Percentiles rank a stretch among this genome's conserved stretches.
Conservation (phyloP, 345 rosid genomes). For the Toxicodendron radicans region DNA sequence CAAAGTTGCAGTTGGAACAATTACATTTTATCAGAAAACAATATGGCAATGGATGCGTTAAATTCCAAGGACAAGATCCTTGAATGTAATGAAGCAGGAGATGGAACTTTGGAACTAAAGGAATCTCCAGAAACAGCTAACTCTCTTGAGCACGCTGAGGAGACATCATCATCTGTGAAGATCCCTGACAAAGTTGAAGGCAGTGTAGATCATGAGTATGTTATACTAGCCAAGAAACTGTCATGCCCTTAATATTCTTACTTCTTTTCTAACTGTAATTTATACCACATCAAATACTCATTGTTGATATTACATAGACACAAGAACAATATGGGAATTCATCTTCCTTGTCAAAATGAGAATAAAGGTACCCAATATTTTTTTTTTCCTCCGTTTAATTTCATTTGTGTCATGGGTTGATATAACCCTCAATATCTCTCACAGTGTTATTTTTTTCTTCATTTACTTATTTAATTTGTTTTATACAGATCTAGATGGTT, state of each 20-base stretch:
- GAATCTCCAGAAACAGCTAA: slow-evolving; percentile 15
- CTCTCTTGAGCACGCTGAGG: slow-evolving; percentile 31
- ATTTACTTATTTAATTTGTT: background rate
- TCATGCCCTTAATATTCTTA: background rate
- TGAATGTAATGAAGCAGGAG: slow-evolving; percentile 29
- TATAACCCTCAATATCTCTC: background rate
- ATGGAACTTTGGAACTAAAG: slow-evolving; percentile 4
- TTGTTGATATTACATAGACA: slow-evolving; percentile 26
- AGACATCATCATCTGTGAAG: slow-evolving; percentile 44
- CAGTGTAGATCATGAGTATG: slow-evolving; percentile 39
- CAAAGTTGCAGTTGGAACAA: slow-evolving; percentile 10
- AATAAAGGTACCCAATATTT: slow-evolving; percentile 23
- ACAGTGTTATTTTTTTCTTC: background rate
- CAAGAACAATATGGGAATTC: slow-evolving; percentile 25
- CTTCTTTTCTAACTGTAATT: background rate
- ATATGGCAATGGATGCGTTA: slow-evolving; percentile 19
- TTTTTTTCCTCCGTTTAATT: background rate
- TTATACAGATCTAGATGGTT: slow-evolving; percentile 15
- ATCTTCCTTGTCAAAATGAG: slow-evolving; percentile 19
- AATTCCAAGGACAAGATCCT: slow-evolving; percentile 23
- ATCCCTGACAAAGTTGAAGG: slow-evolving; percentile 36
- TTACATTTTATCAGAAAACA: slow-evolving; percentile 25
- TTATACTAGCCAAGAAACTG: slow-evolving; percentile 21
- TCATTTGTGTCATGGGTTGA: background rate
- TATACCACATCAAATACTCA: background rate